These are phyloP conservation scores for Albizia julibrissin DNA, from an alignment of 306 rosid genomes.

Conservation along the genomic window DNA sequence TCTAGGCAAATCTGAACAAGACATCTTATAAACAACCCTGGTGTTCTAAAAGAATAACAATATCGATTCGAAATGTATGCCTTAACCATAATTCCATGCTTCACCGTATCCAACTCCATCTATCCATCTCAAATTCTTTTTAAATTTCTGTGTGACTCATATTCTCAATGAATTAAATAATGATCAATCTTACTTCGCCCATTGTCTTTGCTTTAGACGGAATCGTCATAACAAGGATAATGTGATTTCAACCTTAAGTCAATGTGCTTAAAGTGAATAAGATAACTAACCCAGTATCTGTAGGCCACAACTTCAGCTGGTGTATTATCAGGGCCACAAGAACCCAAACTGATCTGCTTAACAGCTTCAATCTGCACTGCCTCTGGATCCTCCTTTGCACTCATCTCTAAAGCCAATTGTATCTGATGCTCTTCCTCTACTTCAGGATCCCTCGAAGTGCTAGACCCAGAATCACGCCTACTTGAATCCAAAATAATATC, in stretches of 20 bases:
- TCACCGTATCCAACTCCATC: conserved; percentile 18
- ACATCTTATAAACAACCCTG: conserved; percentile 21
- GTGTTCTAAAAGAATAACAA: not conserved
- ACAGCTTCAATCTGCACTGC: conserved; percentile 99
- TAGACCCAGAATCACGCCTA: conserved; percentile 75
- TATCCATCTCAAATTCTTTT: conserved; percentile 18
- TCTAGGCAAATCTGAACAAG: not conserved
- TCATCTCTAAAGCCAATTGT: conserved; percentile 88
- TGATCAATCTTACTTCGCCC: conserved; percentile 6
- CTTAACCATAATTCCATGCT: conserved; percentile 25
- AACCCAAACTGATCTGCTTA: conserved; percentile 96
- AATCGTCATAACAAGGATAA: conserved; percentile 32
- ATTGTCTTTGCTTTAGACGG: conserved; percentile 25
- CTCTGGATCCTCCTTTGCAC: conserved; percentile 99
- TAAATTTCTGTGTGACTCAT: conserved; percentile 4
- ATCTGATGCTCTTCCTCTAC: conserved; percentile 95
- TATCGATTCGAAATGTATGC: not conserved
- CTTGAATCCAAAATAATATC: conserved; percentile 57
- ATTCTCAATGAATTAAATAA: conserved; percentile 18
- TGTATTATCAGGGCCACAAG: conserved; percentile 84
- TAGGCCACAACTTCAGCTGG: conserved; percentile 95
- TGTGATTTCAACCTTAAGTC: conserved; percentile 38
- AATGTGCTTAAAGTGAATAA: conserved; percentile 30
- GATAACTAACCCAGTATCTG: conserved; percentile 86
- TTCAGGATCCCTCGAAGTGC: conserved; percentile 82